Base-by-base conservation (phyloP, 768 basidiomycete species). In the Artomyces pyxidatus region DNA sequence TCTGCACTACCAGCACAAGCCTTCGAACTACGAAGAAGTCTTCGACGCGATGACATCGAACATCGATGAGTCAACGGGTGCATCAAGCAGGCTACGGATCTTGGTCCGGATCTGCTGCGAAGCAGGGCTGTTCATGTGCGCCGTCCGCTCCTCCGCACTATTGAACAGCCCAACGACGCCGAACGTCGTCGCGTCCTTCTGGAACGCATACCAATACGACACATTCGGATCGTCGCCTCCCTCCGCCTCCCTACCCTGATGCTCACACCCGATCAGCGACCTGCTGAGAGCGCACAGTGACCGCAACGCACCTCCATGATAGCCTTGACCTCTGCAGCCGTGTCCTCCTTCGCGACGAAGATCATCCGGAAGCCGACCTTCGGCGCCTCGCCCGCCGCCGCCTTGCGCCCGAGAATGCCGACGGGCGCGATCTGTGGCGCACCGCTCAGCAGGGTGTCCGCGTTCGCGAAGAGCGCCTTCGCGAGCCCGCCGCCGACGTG, bases 401-500 rank as follows among this genome's bases (percentile, higher is more conserved):
- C 17, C n/a, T 14, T 23, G 38, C 40, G 47, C 37, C 22, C 47
- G 39, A 48, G 38, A 25, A 39, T 28, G 37, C 27, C 47, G 28
- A 51, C 22, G 12, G 22, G 21, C 9, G 11, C 39, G n/a, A 37
- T 12, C 25, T 17, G 16, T 11, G 47, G 32, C 10, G 10, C 39
- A 11, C 11, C 23, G 28, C 10, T 40, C 10, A 28, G 47, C 26
- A 39, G 37, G 37, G 14, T 29, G n/a, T 22, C 26, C 22, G 23
- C 52, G 40, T 30, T 21, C 28, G 21, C 19, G 22, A 27, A 29
- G 41, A 37, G 41, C 19, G 23, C 39, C n/a, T 16, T 29, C 37
- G 26, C 48, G 40, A 16, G 7, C 29, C 14, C 42, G 43, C 37
- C 55, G 16, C 7, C 43, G 55, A 43, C 37, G 37, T 38, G 48